phyloP scores from a whole-genome alignment of 257 asterid species.

The Solanum bukasovii region DNA sequence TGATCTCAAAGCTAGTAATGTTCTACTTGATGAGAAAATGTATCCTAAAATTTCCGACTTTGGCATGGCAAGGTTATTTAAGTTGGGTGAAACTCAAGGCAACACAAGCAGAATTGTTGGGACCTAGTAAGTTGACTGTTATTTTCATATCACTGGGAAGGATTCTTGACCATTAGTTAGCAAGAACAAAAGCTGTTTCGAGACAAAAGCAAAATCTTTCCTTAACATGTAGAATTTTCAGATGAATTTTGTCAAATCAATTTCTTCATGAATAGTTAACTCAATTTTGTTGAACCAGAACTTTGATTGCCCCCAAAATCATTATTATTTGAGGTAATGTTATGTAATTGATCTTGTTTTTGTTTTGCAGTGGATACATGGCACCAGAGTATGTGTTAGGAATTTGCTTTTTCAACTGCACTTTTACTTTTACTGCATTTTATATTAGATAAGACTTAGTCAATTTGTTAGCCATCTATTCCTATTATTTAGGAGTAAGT shows the following conservation, averaged over 20 bases:
- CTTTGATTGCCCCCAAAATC: neutral
- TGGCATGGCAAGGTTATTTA: conserved; percentile 16
- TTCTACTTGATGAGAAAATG: conserved; percentile 19
- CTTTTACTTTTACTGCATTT: no score
- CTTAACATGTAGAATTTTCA: neutral
- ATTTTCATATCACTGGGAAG: neutral
- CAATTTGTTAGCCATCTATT: no score
- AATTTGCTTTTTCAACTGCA: no score
- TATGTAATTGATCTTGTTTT: neutral
- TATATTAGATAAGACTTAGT: no score
- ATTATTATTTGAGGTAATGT: neutral
- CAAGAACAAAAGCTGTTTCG: neutral
- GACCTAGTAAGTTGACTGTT: neutral
- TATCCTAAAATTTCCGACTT: conserved; percentile 26
- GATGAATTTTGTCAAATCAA: no score
- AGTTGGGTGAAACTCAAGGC: neutral
- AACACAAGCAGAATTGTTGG: neutral
- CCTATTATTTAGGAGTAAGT: no score
- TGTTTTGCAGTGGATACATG: conserved; percentile 16
- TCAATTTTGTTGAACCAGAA: neutral
- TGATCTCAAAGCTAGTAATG: conserved; percentile 27
- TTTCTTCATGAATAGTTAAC: neutral
- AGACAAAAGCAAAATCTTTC: neutral
- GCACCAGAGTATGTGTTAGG: conserved; percentile 18
- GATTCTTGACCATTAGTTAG: neutral